Base-by-base conservation (phyloP, 2,329 filamentous ascomycete species). In the Xylaria sp. region DNA sequence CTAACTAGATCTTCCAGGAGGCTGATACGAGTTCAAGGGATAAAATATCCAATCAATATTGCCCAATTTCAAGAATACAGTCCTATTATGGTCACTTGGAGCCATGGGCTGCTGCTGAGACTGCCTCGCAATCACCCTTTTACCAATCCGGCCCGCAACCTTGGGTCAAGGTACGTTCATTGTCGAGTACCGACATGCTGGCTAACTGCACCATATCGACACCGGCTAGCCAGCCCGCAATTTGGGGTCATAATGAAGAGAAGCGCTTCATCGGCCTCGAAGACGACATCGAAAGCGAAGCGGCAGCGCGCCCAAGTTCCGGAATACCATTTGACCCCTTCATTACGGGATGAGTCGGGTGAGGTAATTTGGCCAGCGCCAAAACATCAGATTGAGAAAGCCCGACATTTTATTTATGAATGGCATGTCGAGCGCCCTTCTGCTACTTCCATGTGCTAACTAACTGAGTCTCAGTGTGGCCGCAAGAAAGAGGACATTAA, bases 331-430 rank as follows among this genome's bases (percentile, higher is more conserved):
- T 61, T 73, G 11, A 77, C 78, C 4, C 76, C 78, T 3, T 77
- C 78, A 2, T 51, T 76, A 31, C 72, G 71, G 54, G 79, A 82
- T 62, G 75, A 76, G 0, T 66, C 75, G 17, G 85, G 85, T 1
- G 75, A 77, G 9, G 74, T 80, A 1, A 77, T 88, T 48, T 90
- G 87, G 88, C 88, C 88, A 2, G 87, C 87, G 1, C 83, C 86
- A 1, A 73, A 72, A 52, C 72, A 73, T 10, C 83, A 88, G 55
- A 84, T 90, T 35, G 75, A 83, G 9, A 73, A 74, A 7, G 87
- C 87, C 2, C 78, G 84, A 52, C 68, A 73, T 1, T 85, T 89
- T 51, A 85, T 90, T 52, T 75, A 71, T 46, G 80, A 87, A 72
- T 88, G 87, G 87, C 85, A 74, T 52, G 74, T 68, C 21, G 8